phyloP scores from a whole-genome alignment of 495 filamentous ascomycete species.

The Xylaria grammica region DNA sequence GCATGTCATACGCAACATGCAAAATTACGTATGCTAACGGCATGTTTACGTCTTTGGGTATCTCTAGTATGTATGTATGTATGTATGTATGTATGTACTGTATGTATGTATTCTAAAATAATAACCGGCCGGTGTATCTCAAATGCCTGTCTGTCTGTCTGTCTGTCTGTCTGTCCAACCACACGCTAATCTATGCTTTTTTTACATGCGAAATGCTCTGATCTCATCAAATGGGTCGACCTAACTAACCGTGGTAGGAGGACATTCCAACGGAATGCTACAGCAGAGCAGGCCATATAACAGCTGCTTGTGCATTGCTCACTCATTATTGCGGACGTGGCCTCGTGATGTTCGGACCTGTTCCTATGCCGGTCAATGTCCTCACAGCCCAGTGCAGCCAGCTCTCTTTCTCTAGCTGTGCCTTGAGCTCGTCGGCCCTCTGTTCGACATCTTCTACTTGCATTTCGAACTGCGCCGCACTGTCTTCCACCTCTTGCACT shows the following conservation, averaged over 20 bases:
- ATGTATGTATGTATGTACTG: no score
- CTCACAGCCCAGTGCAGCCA: slow-evolving; percentile 65
- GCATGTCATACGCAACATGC: no score
- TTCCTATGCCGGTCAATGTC: slow-evolving; percentile 64
- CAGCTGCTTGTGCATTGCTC: neutral
- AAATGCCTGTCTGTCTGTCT: no score
- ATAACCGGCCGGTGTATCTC: neutral
- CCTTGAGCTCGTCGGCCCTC: slow-evolving; percentile 72
- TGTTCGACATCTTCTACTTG: slow-evolving; percentile 81
- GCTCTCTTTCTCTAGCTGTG: slow-evolving; percentile 65
- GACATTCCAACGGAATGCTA: neutral
- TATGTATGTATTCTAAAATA: slow-evolving; percentile 18
- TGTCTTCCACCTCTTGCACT: slow-evolving; percentile 87
- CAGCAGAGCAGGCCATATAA: no score
- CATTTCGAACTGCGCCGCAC: slow-evolving; percentile 77
- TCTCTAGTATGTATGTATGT: no score
- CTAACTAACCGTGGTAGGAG: neutral
- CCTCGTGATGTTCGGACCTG: slow-evolving; percentile 58
- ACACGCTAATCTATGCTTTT: neutral
- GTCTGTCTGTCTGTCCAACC: no score
- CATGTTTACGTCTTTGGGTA: no score
- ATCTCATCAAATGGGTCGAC: neutral
- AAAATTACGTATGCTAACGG: no score
- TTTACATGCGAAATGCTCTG: slow-evolving; percentile 7
- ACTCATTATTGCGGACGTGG: slow-evolving; percentile 24